Base-by-base conservation (phyloP, 371 early-diverging fungal species). In the Circinella umbellata region DNA sequence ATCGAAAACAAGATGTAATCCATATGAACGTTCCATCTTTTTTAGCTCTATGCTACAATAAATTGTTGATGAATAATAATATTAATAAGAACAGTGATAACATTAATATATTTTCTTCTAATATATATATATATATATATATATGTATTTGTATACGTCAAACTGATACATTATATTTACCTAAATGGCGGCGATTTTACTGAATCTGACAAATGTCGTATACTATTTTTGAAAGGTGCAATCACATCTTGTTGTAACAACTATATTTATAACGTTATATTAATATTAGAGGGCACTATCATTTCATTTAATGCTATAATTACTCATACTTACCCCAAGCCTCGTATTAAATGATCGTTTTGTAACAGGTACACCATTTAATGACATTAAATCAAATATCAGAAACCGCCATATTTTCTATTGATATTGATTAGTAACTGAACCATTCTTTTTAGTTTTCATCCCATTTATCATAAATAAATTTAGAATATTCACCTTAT, bases 201-300 rank as follows among this genome's bases (percentile, higher is more conserved):
- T 55, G 67, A 73, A n/a, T 83, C 89, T 36, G 78, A 76, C 66
- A 73, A 73, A 36, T 76, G 79, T 62, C 66, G 76, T 69, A 69
- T 61, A 72, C 72, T 67, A 17, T 76, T 64, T 27, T 82, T 71
- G 46, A 77, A 73, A 18, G 93, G 94, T 37, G 78, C 79, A 36
- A 92, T 71, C 5, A 94, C 85, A 70, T 90, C 89, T 70, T 90
- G 89, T 60, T 82, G 89, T 63, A 91, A 72, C 81, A 88, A 83
- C 86, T 90, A 77, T 15, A 18, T 15, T 13, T 36, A 18, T 38
- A 62, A 35, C n/a, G 6, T 9, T 42, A 46, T 8, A 61, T 64
- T 27, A 27, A 57, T 57, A 57, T 10, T 7, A 18, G 14, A 51
- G 8, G 34, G 34, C 18, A 35, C 17, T 18, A 4, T 46, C 8